Conservation (phyloP, 176 grass and related monocot species). For the Eragrostis curvula region DNA sequence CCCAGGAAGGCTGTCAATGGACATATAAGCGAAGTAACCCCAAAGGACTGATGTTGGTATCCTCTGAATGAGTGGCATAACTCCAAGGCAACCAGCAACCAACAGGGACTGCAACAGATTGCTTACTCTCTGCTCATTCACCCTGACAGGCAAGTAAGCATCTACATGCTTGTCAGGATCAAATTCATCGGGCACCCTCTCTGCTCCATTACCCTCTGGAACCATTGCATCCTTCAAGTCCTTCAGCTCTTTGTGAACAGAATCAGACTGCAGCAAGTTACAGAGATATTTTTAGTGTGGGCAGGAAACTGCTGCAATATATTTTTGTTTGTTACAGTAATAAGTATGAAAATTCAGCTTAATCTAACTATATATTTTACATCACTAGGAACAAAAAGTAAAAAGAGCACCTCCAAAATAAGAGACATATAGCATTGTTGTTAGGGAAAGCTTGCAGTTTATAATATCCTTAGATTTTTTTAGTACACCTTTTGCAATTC, state of each 20-base stretch:
- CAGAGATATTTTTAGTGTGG: conserved; percentile 17
- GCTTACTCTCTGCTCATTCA: conserved; percentile 88
- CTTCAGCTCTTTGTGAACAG: conserved; percentile 67
- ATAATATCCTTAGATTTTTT: no score
- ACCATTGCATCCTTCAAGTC: conserved; percentile 68
- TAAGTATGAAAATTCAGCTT: no score
- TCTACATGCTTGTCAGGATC: conserved; percentile 90
- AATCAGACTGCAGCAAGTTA: conserved; percentile 50
- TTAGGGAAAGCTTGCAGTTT: neutral
- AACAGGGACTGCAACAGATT: conserved; percentile 88
- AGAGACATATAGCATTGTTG: neutral
- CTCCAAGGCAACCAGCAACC: conserved; percentile 69
- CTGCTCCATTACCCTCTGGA: conserved; percentile 44
- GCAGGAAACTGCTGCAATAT: neutral
- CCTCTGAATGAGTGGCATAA: conserved; percentile 73
- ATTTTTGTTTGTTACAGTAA: neutral
- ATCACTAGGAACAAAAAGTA: no score
- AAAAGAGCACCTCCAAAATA: neutral
- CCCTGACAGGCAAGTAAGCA: conserved; percentile 73
- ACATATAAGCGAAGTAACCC: conserved; percentile 97
- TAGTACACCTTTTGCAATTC: no score
- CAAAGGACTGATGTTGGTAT: conserved; percentile 91
- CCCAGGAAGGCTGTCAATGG: conserved; percentile 82
- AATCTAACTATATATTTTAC: no score
- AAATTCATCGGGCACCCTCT: conserved; percentile 45